These are phyloP conservation scores for Herpetospermum pedunculosum DNA, from an alignment of 306 rosid species.

Conservation along the genomic window DNA sequence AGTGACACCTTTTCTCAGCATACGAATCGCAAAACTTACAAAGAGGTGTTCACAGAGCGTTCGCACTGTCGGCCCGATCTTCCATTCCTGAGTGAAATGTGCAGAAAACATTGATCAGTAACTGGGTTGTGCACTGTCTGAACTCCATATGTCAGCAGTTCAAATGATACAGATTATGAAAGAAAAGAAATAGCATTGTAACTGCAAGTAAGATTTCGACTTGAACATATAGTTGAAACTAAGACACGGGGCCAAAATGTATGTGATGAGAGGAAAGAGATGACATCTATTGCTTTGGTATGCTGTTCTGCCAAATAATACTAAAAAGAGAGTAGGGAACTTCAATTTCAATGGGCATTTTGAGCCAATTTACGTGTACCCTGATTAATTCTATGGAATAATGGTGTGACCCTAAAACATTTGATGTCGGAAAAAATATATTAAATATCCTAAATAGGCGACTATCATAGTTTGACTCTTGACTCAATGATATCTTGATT, in stretches of 20 bases:
- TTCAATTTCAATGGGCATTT: neutral
- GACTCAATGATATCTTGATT: neutral
- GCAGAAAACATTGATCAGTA: neutral
- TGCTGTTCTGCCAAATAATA: neutral
- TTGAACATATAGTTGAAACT: neutral
- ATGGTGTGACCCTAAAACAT: neutral
- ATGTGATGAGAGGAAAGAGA: neutral
- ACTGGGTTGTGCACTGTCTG: neutral
- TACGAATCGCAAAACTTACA: slow-evolving; percentile 85
- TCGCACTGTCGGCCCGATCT: slow-evolving; percentile 62
- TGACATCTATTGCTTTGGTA: neutral
- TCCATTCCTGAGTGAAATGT: slow-evolving; percentile 54
- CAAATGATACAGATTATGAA: neutral
- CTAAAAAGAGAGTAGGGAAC: neutral
- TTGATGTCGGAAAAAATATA: neutral
- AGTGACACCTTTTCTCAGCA: slow-evolving; percentile 53
- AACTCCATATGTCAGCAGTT: neutral
- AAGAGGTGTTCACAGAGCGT: slow-evolving; percentile 80
- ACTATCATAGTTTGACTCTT: too few species aligned
- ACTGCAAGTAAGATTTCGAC: neutral
- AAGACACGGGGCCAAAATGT: neutral
- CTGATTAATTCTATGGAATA: neutral
- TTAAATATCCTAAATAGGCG: neutral
- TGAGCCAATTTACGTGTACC: neutral
- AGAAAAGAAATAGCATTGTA: neutral